These are phyloP conservation scores for Hypomyces perniciosus DNA, from an alignment of 2,329 filamentous ascomycete genomes.

Conservation along the genomic window DNA sequence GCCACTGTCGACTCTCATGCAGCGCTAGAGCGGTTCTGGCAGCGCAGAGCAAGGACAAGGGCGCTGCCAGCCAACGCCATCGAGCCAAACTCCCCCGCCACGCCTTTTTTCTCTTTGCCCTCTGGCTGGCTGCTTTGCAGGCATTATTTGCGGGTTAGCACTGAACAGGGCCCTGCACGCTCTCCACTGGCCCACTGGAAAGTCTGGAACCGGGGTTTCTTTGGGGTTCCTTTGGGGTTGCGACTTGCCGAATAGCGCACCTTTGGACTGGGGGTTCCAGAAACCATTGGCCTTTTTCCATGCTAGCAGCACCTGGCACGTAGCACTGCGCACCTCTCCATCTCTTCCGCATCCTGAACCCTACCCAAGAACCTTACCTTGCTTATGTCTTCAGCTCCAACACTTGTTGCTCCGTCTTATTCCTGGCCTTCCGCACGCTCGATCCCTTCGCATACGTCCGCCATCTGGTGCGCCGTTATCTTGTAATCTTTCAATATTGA, in stretches of 20 bases:
- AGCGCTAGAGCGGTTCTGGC: slow-evolving; percentile 9
- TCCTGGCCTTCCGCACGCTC: too few relatives aligned
- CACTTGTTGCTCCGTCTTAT: too few relatives aligned
- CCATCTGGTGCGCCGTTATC: too few relatives aligned
- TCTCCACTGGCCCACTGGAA: slow-evolving; percentile 12
- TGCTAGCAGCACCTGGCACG: not conserved
- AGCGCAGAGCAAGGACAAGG: not conserved
- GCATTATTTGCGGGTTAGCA: not conserved
- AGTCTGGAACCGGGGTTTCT: slow-evolving; percentile 3
- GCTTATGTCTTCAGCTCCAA: not conserved
- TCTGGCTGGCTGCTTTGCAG: not conserved
- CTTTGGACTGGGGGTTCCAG: slow-evolving; percentile 10
- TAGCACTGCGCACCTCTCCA: not conserved
- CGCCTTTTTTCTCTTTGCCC: not conserved
- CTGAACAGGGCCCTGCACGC: slow-evolving; percentile 1
- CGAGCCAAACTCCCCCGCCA: not conserved
- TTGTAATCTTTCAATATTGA: too few relatives aligned
- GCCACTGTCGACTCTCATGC: slow-evolving; percentile 2
- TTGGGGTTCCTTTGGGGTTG: slow-evolving; percentile 6
- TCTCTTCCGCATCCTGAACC: not conserved
- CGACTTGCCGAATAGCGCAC: slow-evolving; percentile 1
- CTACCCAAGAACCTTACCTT: not conserved
- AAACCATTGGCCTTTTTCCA: slow-evolving; percentile 2
- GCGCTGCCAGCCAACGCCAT: not conserved
- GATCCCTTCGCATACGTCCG: too few relatives aligned